phyloP scores from a whole-genome alignment of 164 flowering plant genomes.

The Taxillus chinensis region DNA sequence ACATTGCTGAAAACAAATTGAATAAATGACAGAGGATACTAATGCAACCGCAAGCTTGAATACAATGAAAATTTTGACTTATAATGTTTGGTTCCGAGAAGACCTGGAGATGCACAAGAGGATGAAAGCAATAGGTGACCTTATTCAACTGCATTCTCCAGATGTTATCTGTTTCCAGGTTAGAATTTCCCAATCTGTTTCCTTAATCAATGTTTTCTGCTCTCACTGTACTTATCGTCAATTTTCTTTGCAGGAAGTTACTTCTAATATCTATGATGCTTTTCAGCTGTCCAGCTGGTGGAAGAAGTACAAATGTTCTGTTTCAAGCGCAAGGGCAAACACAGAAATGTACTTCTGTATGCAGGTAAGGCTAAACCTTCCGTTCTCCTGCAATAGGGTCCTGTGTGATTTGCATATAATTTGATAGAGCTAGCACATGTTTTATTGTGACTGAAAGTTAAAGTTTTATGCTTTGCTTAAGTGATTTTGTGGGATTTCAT shows the following conservation, averaged over 20 bases:
- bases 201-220: not conserved
- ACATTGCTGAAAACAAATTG: not conserved
- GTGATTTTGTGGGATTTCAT: too few species aligned
- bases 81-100: conserved; percentile 93
- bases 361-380: conserved; percentile 38
- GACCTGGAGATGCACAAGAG: conserved; percentile 72
- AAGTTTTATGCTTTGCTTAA: too few species aligned
- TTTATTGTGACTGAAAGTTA: too few species aligned
- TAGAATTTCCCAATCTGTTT: conserved; percentile 1
- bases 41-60: conserved; percentile 6
- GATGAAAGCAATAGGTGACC: conserved; percentile 80
- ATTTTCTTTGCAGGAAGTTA: conserved; percentile 63
- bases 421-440: too few species aligned
- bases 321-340: conserved; percentile 30
- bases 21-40: conserved; percentile 14
- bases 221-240: not conserved
- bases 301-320: conserved; percentile 68
- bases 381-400: not conserved
- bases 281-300: conserved; percentile 73
- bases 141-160: conserved; percentile 66
- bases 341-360: conserved; percentile 67
- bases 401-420: not conserved
- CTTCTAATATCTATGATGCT: conserved; percentile 55
- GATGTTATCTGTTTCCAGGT: conserved; percentile 96
- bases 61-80: conserved; percentile 57